Conservation (phyloP, 441 rosid species). For the Erodium moschatum region DNA sequence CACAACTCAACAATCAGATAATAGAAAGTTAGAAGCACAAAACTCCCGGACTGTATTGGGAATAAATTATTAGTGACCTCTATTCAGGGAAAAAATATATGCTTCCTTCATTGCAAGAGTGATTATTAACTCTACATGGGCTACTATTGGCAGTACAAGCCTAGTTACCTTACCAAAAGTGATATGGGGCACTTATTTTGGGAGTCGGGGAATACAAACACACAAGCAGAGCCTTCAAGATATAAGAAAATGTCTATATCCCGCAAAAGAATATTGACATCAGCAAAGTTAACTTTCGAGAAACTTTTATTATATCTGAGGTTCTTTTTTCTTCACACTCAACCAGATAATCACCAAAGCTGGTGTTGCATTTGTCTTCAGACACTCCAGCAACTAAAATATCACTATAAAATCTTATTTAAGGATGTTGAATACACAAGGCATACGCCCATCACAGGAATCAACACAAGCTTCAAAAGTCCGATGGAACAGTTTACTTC, state of each 20-base stretch:
- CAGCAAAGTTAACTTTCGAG: not conserved
- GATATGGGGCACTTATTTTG: not conserved
- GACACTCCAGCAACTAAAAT: not conserved
- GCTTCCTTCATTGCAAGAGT: not conserved
- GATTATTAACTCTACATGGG: not conserved
- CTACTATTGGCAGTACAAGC: not conserved
- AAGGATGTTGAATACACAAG: constrained; percentile 1
- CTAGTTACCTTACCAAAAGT: not conserved
- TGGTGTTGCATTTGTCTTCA: not conserved
- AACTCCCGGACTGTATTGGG: not conserved
- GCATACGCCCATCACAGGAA: not conserved
- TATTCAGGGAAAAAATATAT: not conserved
- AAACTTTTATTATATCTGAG: not conserved
- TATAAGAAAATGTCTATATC: not conserved
- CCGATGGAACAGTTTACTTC: not conserved
- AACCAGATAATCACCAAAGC: constrained; percentile 3
- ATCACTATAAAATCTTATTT: not conserved
- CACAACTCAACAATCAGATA: not conserved
- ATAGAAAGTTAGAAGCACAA: not conserved
- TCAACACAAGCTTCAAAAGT: not conserved
- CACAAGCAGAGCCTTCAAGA: not conserved
- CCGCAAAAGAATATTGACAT: not conserved
- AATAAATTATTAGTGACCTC: not conserved
- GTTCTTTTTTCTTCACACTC: not conserved
- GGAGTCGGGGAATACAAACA: not conserved